Base-by-base conservation (phyloP, 2,329 filamentous ascomycete genomes). In the Pseudocercospora cruenta region DNA sequence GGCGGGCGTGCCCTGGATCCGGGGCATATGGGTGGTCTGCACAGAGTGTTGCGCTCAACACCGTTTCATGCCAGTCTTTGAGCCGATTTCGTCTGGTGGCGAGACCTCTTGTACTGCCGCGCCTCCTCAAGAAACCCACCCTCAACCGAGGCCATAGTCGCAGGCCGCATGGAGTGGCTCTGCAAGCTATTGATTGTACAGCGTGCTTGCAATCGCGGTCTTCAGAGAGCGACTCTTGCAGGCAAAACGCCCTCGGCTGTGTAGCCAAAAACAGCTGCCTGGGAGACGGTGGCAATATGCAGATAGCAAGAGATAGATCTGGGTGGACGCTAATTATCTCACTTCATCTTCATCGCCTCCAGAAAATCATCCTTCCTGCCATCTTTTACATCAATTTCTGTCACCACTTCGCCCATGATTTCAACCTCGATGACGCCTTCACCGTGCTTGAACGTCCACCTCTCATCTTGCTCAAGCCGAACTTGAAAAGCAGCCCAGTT, bases 401-500 rank as follows among this genome's bases (percentile, higher is more conserved):
- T 77, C 3, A 82, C 80, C 3, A 82, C 73, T 33, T 82, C 81
- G 6, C 75, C 77, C 80, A 83, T 82, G 0, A 71, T 78, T 68
- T 82, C 81, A 7, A 82, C 77, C 72, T 83, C 81, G 33, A 69
- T 73, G 8, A 83, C 76, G 0, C 78, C 80, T 2, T 43, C 61
- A 0, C 80, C 79, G 67, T 82, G 80, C 60, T 64, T 69, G 68
- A 82, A 81, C 1, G 63, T 58, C 81, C 81, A 82, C 24, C 71
- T 66, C 62, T 78, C 75, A 3, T 76, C 76, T 21, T 71, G 74
- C 53, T 83, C 80, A 39, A 79, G 74, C 6, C 81, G 73, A 8
- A 83, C 78, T 67, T 83, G 81, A 60, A 83, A 83, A 0, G 81
- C 81, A 53, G 78, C 75, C 81, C 81, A 83, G 21, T 82, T 82